Conservation (phyloP, 768 basidiomycete genomes). For the Hemileccinum impolitum region DNA sequence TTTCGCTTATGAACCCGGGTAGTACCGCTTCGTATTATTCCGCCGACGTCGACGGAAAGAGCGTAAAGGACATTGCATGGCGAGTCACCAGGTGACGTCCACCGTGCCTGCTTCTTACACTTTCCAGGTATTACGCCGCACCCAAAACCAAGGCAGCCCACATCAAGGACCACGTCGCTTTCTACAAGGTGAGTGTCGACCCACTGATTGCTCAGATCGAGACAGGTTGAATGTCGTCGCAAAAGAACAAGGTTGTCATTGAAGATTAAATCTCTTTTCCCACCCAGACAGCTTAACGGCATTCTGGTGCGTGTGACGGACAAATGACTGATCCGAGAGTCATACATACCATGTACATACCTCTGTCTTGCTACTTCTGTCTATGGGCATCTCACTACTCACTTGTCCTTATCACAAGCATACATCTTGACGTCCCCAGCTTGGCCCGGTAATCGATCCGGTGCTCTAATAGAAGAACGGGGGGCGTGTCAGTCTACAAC, state of each 20-base stretch:
- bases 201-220: not conserved
- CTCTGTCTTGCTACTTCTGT: not conserved
- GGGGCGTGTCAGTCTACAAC: not conserved
- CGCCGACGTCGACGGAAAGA: conserved; percentile 45
- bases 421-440: not conserved
- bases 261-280: conserved; percentile 8
- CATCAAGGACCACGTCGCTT: conserved; percentile 68
- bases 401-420: not conserved
- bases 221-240: not conserved
- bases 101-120: not conserved
- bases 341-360: not conserved
- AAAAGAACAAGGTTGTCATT: conserved; percentile 22
- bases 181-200: conserved; percentile 61
- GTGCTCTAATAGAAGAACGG: not conserved
- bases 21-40: conserved; percentile 69
- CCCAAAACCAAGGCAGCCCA: conserved; percentile 53
- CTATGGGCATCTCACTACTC: too few relatives aligned
- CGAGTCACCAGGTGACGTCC: conserved; percentile 25
- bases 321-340: too few relatives aligned
- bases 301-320: too few relatives aligned
- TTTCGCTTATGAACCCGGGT: not conserved
- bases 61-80: conserved; percentile 65
- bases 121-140: conserved; percentile 62
- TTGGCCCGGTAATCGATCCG: not conserved
- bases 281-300: not conserved